Evolutionary conservation across 2,329 filamentous ascomycete genomes (phyloP).

Genomic region (Calonectria pseudoturangicola): DNA sequence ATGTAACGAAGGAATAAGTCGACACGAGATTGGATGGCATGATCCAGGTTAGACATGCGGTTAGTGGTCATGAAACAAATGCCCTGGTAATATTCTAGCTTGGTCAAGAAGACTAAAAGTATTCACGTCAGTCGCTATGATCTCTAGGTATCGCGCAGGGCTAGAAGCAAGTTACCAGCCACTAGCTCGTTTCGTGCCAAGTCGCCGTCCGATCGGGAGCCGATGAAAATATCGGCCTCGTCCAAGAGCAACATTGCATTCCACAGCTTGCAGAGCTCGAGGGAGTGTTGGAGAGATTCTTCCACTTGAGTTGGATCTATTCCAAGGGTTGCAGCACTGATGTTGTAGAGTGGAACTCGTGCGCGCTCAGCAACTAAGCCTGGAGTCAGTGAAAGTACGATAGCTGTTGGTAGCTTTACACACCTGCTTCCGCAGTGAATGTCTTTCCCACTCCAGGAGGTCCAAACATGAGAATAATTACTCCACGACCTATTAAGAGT

Average conservation of each 20-base stretch:
- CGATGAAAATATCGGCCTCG: constrained; percentile 51
- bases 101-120: constrained; percentile 61
- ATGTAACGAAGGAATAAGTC: constrained; percentile 61
- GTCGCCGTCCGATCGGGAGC: constrained; percentile 37
- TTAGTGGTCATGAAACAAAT: constrained; percentile 68
- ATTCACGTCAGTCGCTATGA: background rate
- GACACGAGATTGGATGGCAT: constrained; percentile 65
- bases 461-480: constrained; percentile 56
- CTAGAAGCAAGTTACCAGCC: constrained; percentile 34
- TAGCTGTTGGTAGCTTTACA: background rate
- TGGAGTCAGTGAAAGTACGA: background rate
- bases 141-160: background rate
- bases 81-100: constrained; percentile 64
- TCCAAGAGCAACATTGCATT: constrained; percentile 51
- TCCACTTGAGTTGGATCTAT: constrained; percentile 20
- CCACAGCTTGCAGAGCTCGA: constrained; percentile 49
- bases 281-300: constrained; percentile 30
- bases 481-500: constrained; percentile 36
- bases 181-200: constrained; percentile 49
- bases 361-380: constrained; percentile 36
- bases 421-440: constrained; percentile 51
- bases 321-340: constrained; percentile 40
- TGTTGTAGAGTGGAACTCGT: constrained; percentile 41
- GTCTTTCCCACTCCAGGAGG: constrained; percentile 56
- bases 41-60: constrained; percentile 65